Evolutionary conservation across 441 rosid genomes (phyloP).

Genomic region (Euphorbia corollata): DNA sequence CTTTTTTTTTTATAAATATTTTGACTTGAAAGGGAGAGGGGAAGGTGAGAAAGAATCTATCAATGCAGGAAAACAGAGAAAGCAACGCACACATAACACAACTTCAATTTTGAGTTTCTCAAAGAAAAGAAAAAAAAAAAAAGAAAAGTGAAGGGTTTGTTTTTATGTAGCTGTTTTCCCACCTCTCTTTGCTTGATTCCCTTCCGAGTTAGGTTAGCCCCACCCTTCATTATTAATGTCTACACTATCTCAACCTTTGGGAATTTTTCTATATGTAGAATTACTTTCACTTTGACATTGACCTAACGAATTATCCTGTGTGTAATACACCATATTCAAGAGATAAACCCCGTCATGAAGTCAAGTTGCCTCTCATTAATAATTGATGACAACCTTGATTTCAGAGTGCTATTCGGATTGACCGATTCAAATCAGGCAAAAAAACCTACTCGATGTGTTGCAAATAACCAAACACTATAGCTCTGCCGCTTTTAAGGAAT

Average conservation of each 20-base stretch:
- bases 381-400: too few species aligned
- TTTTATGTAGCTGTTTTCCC: slow-evolving; percentile 37
- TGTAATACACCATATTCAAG: too few species aligned
- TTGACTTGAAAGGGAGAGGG: slow-evolving; percentile 52
- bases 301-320: neutral
- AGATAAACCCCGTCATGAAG: too few species aligned
- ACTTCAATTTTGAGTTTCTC: slow-evolving; percentile 29
- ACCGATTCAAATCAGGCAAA: too few species aligned
- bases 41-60: slow-evolving; percentile 43
- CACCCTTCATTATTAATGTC: slow-evolving; percentile 49
- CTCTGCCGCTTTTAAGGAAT: too few species aligned
- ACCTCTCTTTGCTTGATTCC: slow-evolving; percentile 40
- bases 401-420: too few species aligned
- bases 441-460: too few species aligned
- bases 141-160: slow-evolving; percentile 61
- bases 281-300: neutral
- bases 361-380: too few species aligned
- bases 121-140: slow-evolving; percentile 43
- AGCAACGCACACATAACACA: slow-evolving; percentile 24
- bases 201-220: slow-evolving; percentile 41
- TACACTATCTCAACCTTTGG: slow-evolving; percentile 25
- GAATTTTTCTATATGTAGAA: neutral
- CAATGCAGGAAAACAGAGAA: slow-evolving; percentile 53
- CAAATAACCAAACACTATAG: too few species aligned
- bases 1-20: slow-evolving; percentile 28